phyloP scores from a whole-genome alignment of 768 basidiomycete species.

The Trichaptum fuscoviolaceum region DNA sequence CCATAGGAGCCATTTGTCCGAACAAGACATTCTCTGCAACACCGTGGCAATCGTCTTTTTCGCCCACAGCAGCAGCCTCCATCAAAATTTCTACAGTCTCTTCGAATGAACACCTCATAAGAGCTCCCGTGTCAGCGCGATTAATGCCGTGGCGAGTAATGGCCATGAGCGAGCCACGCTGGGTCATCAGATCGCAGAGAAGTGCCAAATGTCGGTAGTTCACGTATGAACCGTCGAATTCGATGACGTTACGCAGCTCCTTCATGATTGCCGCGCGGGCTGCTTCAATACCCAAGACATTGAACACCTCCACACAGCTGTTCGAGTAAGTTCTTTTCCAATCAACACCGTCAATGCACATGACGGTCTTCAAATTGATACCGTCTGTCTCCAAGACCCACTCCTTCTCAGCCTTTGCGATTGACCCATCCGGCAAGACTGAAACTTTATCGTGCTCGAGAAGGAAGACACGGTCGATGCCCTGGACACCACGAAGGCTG shows the following conservation, averaged over 20 bases:
- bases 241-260: slow-evolving; percentile 93
- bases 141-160: slow-evolving; percentile 99
- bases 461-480: slow-evolving; percentile 91
- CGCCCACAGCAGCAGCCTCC: slow-evolving; percentile 97
- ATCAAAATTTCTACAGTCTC: slow-evolving; percentile 99
- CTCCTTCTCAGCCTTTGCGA: slow-evolving; percentile 59
- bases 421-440: slow-evolving; percentile 58
- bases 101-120: slow-evolving; percentile 99
- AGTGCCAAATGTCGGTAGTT: slow-evolving; percentile 96
- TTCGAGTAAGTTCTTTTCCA: slow-evolving; percentile 92
- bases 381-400: slow-evolving; percentile 99
- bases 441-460: slow-evolving; percentile 78
- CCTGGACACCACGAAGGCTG: slow-evolving; percentile 87
- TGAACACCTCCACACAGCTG: slow-evolving; percentile 92
- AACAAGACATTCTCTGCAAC: slow-evolving; percentile 99
- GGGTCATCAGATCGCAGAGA: slow-evolving; percentile 98
- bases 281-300: slow-evolving; percentile 95
- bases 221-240: slow-evolving; percentile 99
- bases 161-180: slow-evolving; percentile 91
- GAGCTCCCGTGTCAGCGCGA: slow-evolving; percentile 95
- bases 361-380: slow-evolving; percentile 90
- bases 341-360: slow-evolving; percentile 95
- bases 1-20: slow-evolving; percentile 99
- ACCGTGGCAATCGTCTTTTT: slow-evolving; percentile 97
- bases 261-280: slow-evolving; percentile 91